phyloP scores from a whole-genome alignment of 768 basidiomycete species.

The Termitomyces titanicus region DNA sequence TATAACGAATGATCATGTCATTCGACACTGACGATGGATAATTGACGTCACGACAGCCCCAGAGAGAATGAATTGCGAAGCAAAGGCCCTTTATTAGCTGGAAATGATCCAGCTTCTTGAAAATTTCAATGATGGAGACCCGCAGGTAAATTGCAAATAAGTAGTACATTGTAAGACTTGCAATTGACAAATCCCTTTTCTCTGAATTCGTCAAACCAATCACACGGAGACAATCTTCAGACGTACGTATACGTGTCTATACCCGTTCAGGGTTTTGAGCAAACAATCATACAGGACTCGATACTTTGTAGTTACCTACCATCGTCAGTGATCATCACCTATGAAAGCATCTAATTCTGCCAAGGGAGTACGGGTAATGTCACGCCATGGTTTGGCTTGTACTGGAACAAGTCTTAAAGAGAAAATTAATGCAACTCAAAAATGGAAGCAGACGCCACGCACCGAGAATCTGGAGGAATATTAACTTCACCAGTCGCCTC shows the following conservation, averaged over 20 bases:
- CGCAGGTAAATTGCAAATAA: too few species aligned
- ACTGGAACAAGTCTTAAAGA: slow-evolving; percentile 23
- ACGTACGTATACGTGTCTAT: too few species aligned
- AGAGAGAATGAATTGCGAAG: neutral
- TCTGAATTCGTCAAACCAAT: neutral
- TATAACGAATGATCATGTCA: neutral
- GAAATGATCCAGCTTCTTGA: too few species aligned
- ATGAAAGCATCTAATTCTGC: neutral
- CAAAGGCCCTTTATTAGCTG: too few species aligned
- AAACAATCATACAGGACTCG: neutral
- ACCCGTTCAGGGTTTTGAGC: neutral
- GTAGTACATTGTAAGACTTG: neutral
- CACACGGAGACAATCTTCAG: neutral
- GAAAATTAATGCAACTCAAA: neutral
- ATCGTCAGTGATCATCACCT: neutral
- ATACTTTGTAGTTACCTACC: neutral
- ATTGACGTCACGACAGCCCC: neutral
- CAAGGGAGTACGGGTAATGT: slow-evolving; percentile 11
- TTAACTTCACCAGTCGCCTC: slow-evolving; percentile 45
- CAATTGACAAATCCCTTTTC: neutral
- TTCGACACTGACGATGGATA: neutral
- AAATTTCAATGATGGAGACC: too few species aligned
- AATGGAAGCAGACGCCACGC: slow-evolving; percentile 13
- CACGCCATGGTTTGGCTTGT: slow-evolving; percentile 19
- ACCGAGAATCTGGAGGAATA: slow-evolving; percentile 42